Base-by-base conservation (phyloP, 768 basidiomycete species). In the Pseudohyphozyma bogoriensis region DNA sequence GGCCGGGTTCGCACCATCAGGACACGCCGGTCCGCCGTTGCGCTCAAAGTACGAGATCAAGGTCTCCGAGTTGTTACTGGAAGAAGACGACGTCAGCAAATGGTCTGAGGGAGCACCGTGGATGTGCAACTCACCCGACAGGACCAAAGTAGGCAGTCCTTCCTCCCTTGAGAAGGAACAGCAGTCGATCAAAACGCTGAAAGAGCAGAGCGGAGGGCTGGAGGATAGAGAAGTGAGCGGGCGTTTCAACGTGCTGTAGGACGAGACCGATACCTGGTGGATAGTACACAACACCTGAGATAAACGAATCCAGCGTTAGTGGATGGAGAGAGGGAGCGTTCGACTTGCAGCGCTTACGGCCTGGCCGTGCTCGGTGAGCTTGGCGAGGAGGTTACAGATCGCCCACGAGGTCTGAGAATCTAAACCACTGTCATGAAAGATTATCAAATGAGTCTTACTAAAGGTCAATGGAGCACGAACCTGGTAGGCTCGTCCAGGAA, bases 401-500 rank as follows among this genome's bases (percentile, higher is more conserved):
- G n/a, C n/a, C n/a, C n/a, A n/a, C n/a, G n/a, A n/a, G n/a, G n/a
- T n/a, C n/a, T n/a, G n/a, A n/a, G n/a, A n/a, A n/a, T n/a, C n/a
- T n/a, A n/a, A n/a, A n/a, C n/a, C n/a, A n/a, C n/a, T n/a, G n/a
- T n/a, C n/a, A n/a, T n/a, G n/a, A n/a, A n/a, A n/a, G n/a, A n/a
- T n/a, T n/a, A n/a, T n/a, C n/a, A n/a, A n/a, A n/a, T n/a, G n/a
- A n/a, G n/a, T n/a, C n/a, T n/a, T n/a, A n/a, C n/a, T n/a, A n/a
- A n/a, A n/a, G n/a, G n/a, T n/a, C n/a, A n/a, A n/a, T n/a, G n/a
- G n/a, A n/a, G n/a, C n/a, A n/a, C n/a, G n/a, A n/a, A n/a, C 75
- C n/a, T n/a, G 28, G 89, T 92, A 0, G 90, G 90, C 72, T 92
- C 89, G 69, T 91, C 89, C 36, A 89, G 74, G 77, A 92, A 91